A percentile compares a stretch with the other conserved stretches of the same genome.
Conservation (phyloP, 192 early-diverging fungal genomes). For the Dispira simplex region DNA sequence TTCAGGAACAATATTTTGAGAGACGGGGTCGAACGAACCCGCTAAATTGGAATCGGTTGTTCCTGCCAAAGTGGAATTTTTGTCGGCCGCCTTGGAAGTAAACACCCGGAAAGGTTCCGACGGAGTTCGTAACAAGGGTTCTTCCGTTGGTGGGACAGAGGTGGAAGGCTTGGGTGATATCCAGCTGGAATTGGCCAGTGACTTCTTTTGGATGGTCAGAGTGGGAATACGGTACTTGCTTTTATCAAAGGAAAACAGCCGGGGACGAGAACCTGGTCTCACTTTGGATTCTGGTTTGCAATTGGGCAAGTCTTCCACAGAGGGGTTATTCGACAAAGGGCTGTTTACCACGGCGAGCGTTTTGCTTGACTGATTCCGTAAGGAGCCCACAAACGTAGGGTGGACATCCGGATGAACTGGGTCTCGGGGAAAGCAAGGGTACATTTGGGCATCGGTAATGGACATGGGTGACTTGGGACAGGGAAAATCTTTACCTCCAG, state of each 20-base stretch:
- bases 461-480: not conserved
- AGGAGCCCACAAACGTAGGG: not conserved
- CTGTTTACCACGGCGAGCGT: not conserved
- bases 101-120: too few species aligned
- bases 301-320: too few species aligned
- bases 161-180: not conserved
- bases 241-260: not conserved
- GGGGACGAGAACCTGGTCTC: not conserved
- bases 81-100: too few species aligned
- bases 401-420: not conserved
- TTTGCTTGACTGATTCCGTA: not conserved
- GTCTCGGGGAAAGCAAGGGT: not conserved
- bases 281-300: not conserved
- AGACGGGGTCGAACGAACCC: not conserved
- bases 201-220: not conserved
- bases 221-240: not conserved
- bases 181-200: not conserved
- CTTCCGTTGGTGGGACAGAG: not conserved
- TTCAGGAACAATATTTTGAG: not conserved
- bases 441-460: slow-evolving; percentile 1
- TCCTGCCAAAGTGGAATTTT: too few species aligned
- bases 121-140: too few species aligned
- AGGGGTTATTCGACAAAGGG: not conserved
- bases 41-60: too few species aligned
- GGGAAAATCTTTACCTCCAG: not conserved